Evolutionary conservation across 257 asterid species (phyloP).

Genomic region (Petunia secreta): DNA sequence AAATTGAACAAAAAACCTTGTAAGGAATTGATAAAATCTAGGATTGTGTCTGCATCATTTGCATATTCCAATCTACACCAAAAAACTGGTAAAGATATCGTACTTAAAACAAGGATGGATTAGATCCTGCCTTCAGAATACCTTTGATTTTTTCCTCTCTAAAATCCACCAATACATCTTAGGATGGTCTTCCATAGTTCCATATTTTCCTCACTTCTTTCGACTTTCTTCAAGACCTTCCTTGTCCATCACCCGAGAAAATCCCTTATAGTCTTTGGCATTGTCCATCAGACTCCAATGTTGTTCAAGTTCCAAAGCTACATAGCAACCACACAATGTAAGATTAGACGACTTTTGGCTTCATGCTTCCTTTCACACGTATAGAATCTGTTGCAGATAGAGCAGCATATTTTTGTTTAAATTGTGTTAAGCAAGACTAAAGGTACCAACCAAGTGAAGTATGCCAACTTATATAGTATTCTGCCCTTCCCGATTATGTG

Average conservation of each 20-base stretch:
- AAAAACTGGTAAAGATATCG: not conserved
- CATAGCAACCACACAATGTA: not conserved
- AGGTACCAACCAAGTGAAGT: not conserved
- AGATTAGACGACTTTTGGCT: not conserved
- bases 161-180: not conserved
- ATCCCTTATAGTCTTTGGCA: not conserved
- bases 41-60: not conserved
- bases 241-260: not conserved
- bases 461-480: not conserved
- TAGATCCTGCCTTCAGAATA: not conserved
- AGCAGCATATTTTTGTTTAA: not conserved
- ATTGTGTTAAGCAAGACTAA: not conserved
- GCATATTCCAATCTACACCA: not conserved
- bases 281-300: not conserved
- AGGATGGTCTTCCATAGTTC: not conserved
- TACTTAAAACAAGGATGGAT: not conserved
- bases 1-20: no score
- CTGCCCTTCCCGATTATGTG: no score
- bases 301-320: not conserved
- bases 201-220: not conserved
- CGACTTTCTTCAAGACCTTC: not conserved
- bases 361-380: not conserved
- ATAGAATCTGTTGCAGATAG: not conserved
- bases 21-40: not conserved
- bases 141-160: not conserved